These are phyloP conservation scores for Neoboletus magnificus DNA, from an alignment of 768 basidiomycete genomes.

Conservation along the genomic window DNA sequence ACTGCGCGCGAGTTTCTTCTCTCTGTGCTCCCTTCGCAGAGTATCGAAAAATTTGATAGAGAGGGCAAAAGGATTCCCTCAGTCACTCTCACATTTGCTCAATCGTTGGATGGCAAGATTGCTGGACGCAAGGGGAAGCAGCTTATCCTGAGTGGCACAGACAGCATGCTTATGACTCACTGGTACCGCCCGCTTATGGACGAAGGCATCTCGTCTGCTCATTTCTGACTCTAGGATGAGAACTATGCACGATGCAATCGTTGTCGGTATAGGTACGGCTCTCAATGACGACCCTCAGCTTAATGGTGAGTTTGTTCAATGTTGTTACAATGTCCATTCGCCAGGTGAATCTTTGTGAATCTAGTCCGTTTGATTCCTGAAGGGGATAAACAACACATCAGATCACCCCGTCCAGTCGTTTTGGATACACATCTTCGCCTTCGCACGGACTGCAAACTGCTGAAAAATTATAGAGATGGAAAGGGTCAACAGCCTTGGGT, in stretches of 20 bases:
- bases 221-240: constrained; percentile 62
- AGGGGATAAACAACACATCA: constrained; percentile 31
- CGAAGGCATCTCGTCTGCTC: neutral
- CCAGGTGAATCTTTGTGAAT: neutral
- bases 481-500: constrained; percentile 72
- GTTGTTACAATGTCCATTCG: neutral
- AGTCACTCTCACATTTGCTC: constrained; percentile 83
- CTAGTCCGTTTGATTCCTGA: constrained; percentile 57
- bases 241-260: constrained; percentile 87
- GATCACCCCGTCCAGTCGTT: constrained; percentile 78
- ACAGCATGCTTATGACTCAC: constrained; percentile 94
- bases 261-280: constrained; percentile 88
- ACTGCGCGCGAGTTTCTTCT: constrained; percentile 26
- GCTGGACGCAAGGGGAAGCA: constrained; percentile 71
- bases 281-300: constrained; percentile 92
- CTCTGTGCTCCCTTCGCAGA: constrained; percentile 24
- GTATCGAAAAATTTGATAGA: constrained; percentile 9
- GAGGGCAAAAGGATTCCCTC: constrained; percentile 40
- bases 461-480: constrained; percentile 58
- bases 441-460: constrained; percentile 61
- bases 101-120: constrained; percentile 86
- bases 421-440: constrained; percentile 76
- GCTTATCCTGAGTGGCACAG: constrained; percentile 76
- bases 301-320: constrained; percentile 59
- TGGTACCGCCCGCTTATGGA: constrained; percentile 46